Conservation (phyloP, 1,284 basidiomycete genomes). For the Ganoderma sp. region DNA sequence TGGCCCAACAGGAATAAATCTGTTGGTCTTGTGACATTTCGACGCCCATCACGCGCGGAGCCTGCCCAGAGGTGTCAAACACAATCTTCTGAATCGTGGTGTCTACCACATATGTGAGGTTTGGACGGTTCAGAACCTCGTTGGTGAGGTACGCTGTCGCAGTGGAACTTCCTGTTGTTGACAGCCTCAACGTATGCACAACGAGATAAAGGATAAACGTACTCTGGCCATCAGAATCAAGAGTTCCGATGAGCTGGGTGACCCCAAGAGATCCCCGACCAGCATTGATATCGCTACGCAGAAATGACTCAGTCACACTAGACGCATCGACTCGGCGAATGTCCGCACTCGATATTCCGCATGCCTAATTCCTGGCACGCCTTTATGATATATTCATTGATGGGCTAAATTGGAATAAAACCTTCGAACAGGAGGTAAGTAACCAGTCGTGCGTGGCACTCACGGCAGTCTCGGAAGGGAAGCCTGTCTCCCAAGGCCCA, state of each 20-base stretch:
- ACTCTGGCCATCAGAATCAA: conserved; percentile 42
- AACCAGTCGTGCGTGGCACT: not conserved
- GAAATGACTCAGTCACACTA: not conserved
- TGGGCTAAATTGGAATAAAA: conserved; percentile 19
- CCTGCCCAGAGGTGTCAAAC: conserved; percentile 29
- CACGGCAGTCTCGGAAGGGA: conserved; percentile 27
- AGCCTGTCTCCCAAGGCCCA: conserved; percentile 35
- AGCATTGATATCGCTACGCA: conserved; percentile 41
- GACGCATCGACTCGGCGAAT: too few species aligned
- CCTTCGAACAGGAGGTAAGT: too few species aligned
- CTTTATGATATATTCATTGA: conserved; percentile 23
- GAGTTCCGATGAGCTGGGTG: conserved; percentile 36
- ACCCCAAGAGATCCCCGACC: conserved; percentile 36
- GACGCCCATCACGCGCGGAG: conserved; percentile 39
- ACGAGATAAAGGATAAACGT: conserved; percentile 5
- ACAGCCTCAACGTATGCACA: too few species aligned
- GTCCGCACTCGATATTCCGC: conserved; percentile 34
- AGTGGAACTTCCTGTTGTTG: conserved; percentile 42
- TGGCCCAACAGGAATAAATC: conserved; percentile 40
- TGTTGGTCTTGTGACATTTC: conserved; percentile 34
- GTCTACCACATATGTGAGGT: conserved; percentile 47
- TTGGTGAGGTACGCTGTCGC: conserved; percentile 47
- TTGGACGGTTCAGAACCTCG: conserved; percentile 44
- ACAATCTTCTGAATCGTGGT: conserved; percentile 39
- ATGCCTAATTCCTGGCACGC: conserved; percentile 35